Evolutionary conservation across 1,139 yeast species (phyloP).

Genomic region (Protomyces pachydermus): DNA sequence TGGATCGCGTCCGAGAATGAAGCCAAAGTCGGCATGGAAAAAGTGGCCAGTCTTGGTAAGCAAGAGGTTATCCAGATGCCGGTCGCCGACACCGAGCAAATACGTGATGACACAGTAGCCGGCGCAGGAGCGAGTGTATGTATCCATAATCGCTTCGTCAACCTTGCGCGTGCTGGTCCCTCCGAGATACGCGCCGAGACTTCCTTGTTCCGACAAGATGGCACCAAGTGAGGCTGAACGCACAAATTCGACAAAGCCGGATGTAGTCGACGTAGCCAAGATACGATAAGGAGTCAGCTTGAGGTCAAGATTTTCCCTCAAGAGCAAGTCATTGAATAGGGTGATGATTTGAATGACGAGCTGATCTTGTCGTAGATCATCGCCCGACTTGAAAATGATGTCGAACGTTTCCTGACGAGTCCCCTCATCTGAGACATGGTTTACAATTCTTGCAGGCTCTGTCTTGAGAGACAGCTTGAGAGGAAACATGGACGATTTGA

Average conservation of each 20-base stretch:
- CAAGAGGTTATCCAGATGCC: slow-evolving; percentile 86
- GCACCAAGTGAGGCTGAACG: slow-evolving; percentile 88
- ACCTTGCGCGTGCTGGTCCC: slow-evolving; percentile 46
- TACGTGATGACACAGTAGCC: slow-evolving; percentile 97
- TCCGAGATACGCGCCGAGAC: slow-evolving; percentile 59
- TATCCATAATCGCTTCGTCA: slow-evolving; percentile 75
- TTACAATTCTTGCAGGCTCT: slow-evolving; percentile 51
- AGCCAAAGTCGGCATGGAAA: slow-evolving; percentile 87
- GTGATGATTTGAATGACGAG: slow-evolving; percentile 86
- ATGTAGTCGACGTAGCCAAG: slow-evolving; percentile 82
- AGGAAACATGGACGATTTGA: slow-evolving; percentile 17
- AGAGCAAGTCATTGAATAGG: slow-evolving; percentile 81
- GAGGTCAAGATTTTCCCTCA: slow-evolving; percentile 85
- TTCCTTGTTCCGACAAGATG: slow-evolving; percentile 60
- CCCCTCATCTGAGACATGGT: slow-evolving; percentile 80
- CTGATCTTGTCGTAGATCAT: slow-evolving; percentile 93
- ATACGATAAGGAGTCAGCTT: slow-evolving; percentile 84
- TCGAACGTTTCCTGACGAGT: slow-evolving; percentile 58
- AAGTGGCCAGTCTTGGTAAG: slow-evolving; percentile 56
- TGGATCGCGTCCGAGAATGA: slow-evolving; percentile 92
- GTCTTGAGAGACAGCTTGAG: slow-evolving; percentile 56
- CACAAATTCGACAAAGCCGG: slow-evolving; percentile 88
- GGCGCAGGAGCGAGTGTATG: slow-evolving; percentile 90
- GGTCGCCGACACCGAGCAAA: slow-evolving; percentile 89
- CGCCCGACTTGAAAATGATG: slow-evolving; percentile 91